Percentiles rank a stretch among this genome's conserved stretches.
These are phyloP conservation scores for Dalbergia cultrata DNA, from an alignment of 306 rosid genomes.

Conservation along the genomic window DNA sequence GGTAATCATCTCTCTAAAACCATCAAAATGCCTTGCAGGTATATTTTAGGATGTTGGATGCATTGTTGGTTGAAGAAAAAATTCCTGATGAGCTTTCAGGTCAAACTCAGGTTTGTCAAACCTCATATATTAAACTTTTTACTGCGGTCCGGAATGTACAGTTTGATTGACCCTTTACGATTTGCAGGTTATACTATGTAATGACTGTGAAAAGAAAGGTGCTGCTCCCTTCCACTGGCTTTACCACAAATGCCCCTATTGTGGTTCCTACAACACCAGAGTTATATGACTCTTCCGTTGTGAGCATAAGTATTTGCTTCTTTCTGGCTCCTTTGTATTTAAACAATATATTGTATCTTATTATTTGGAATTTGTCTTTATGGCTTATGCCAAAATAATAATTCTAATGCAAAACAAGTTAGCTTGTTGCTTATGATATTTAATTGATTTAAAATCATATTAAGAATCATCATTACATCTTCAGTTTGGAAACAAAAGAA, in stretches of 20 bases:
- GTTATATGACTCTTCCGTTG: slow-evolving; percentile 58
- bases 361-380: slow-evolving; percentile 29
- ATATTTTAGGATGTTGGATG: slow-evolving; percentile 84
- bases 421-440: slow-evolving; percentile 22
- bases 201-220: slow-evolving; percentile 96
- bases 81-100: slow-evolving; percentile 65
- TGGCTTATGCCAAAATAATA: slow-evolving; percentile 33
- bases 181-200: slow-evolving; percentile 84
- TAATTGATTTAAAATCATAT: slow-evolving; percentile 10
- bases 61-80: slow-evolving; percentile 79
- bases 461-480: slow-evolving; percentile 4
- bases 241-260: slow-evolving; percentile 80
- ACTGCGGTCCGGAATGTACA: slow-evolving; percentile 20
- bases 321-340: slow-evolving; percentile 47
- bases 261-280: slow-evolving; percentile 93
- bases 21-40: slow-evolving; percentile 61
- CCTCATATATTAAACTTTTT: slow-evolving; percentile 20
- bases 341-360: slow-evolving; percentile 42
- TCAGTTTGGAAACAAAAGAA: slow-evolving; percentile 35
- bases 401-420: slow-evolving; percentile 29
- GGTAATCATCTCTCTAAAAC: slow-evolving; percentile 36
- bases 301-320: slow-evolving; percentile 50
- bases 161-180: slow-evolving; percentile 38
- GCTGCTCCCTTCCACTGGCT: slow-evolving; percentile 81
- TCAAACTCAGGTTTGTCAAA: slow-evolving; percentile 75